Percentiles rank a stretch among this genome's conserved stretches.
Conservation (phyloP, 768 basidiomycete species). For the Leccinum broughii region DNA sequence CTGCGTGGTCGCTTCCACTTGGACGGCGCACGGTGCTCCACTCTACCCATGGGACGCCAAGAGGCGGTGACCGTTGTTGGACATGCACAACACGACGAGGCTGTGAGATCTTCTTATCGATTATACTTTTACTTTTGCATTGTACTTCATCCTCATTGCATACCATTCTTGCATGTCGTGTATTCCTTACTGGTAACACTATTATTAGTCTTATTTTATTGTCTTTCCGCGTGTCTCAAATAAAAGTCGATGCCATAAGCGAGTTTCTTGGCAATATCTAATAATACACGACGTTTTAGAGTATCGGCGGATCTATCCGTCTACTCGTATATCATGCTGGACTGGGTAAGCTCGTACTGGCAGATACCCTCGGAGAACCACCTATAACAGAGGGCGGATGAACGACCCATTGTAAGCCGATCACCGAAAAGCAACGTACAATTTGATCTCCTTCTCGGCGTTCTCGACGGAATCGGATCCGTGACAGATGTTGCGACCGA, state of each 20-base stretch:
- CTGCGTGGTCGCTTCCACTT: slow-evolving; percentile 4
- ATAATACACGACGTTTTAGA: slow-evolving; percentile 15
- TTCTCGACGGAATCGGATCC: slow-evolving; percentile 87
- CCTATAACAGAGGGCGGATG: slow-evolving; percentile 38
- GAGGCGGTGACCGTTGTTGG: slow-evolving; percentile 15
- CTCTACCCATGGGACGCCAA: slow-evolving; percentile 31
- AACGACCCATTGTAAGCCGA: slow-evolving; percentile 2
- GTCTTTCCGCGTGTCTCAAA: neutral
- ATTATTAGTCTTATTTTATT: neutral
- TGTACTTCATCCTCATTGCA: slow-evolving; percentile 28
- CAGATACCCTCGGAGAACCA: slow-evolving; percentile 90
- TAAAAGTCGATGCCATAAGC: neutral
- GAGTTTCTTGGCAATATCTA: slow-evolving; percentile 12
- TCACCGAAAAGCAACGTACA: slow-evolving; percentile 51
- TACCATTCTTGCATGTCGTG: slow-evolving; percentile 17
- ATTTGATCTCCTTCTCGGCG: slow-evolving; percentile 91
- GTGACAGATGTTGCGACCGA: slow-evolving; percentile 94
- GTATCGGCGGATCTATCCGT: slow-evolving; percentile 9
- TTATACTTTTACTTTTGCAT: slow-evolving; percentile 8
- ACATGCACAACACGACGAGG: slow-evolving; percentile 5
- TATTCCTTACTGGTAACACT: slow-evolving; percentile 5
- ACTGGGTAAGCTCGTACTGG: slow-evolving; percentile 64
- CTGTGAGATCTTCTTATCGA: slow-evolving; percentile 4
- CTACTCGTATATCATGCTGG: slow-evolving; percentile 77
- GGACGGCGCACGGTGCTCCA: neutral